Evolutionary conservation across 805 yeast species (phyloP), one percentile per base, ranked within the genome.

Genomic region (Myxozyma nipponensis): DNA sequence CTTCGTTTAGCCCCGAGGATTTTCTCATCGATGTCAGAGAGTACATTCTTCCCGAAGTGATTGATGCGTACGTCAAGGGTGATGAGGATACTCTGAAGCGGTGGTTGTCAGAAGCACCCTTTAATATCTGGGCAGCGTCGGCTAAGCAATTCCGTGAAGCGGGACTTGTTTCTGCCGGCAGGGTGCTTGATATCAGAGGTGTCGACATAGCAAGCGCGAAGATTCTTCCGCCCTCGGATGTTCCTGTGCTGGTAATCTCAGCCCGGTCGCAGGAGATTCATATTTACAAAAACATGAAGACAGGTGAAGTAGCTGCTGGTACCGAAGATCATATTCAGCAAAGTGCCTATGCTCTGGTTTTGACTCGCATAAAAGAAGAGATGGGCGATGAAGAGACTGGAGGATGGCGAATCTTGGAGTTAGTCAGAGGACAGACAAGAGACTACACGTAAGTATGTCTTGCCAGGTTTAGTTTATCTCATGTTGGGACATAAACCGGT

Each of bases 41-140:
- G 64, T 93, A 83, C 70, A 86, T 93, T 56, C 81, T 93, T 49
- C 98, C 99, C 9, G 99, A 93, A 69, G 80, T 93, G 32, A 74
- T 93, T 63, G 99, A 93, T 65, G 97, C 98, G 5, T 90, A 89
- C 70, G 87, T 87, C 52, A 84, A 84, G 61, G 96, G 96, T 58
- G 97, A 93, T 62, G 91, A 83, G 57, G 76, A 76, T 44, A 83
- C 83, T 19, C 76, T 93, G 66, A 86, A 90, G 69, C 72, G 75
- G 62, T 93, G 99, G 99, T 79, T 93, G 52, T 83, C 95, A 44
- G 98, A 93, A 71, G 98, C 98, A 25, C 97, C 98, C 39, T 91
- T 72, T 73, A 91, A 91, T 67, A 95, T 93, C 52, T 88, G 95
- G 79, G 80, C 85, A 59, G 95, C 96, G 30, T 87, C 86, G 68